Conservation (phyloP, 441 rosid species). For the Biscutella laevigata region DNA sequence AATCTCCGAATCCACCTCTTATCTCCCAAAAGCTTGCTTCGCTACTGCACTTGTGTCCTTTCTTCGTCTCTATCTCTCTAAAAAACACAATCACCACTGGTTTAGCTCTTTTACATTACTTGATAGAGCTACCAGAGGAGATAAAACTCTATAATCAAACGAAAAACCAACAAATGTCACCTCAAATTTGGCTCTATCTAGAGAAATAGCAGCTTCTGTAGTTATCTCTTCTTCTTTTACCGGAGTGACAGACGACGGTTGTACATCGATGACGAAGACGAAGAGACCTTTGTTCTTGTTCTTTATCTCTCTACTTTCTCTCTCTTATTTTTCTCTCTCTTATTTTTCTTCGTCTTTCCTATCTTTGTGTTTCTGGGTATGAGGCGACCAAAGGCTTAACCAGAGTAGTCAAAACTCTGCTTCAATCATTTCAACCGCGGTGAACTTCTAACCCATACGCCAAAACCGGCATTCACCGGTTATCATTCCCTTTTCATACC, state of each 20-base stretch:
- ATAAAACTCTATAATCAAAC: conserved; percentile 21
- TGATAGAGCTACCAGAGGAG: not conserved
- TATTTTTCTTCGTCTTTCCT: conserved; percentile 24
- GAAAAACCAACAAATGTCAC: conserved; percentile 19
- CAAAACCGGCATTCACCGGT: conserved; percentile 45
- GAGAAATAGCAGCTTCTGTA: too few relatives aligned
- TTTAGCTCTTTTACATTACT: conserved; percentile 22
- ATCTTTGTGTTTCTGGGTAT: conserved; percentile 23
- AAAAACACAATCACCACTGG: conserved; percentile 18
- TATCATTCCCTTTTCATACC: conserved; percentile 17
- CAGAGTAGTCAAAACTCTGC: conserved; percentile 48
- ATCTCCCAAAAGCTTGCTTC: conserved; percentile 5
- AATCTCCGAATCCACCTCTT: conserved; percentile 20
- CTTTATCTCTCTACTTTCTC: conserved; percentile 13
- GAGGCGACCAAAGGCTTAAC: conserved; percentile 36
- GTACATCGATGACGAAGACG: too few relatives aligned
- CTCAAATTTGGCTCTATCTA: conserved; percentile 27
- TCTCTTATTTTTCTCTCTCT: conserved; percentile 8
- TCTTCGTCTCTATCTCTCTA: not conserved
- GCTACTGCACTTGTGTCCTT: conserved; percentile 2
- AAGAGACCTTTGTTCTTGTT: too few relatives aligned
- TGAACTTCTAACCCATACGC: conserved; percentile 59
- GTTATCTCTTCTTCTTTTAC: too few relatives aligned
- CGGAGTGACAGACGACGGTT: conserved; percentile 23
- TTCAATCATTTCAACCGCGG: conserved; percentile 71